Conservation (phyloP, 2,329 filamentous ascomycete species). For the Penicillium sp. region DNA sequence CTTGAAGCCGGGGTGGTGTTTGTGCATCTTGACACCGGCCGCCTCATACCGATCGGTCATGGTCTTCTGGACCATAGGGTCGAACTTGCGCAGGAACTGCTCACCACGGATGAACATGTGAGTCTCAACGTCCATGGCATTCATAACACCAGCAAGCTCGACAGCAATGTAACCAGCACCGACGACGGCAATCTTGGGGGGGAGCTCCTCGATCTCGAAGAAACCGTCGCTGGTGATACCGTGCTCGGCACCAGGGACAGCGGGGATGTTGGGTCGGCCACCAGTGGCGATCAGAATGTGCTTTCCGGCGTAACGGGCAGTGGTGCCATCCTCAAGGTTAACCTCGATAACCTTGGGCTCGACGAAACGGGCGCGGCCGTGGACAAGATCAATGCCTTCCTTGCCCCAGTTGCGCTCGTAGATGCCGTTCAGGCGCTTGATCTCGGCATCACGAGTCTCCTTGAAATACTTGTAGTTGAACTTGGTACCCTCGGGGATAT, state of each 20-base stretch:
- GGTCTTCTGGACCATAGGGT: constrained; percentile 54
- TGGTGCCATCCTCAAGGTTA: constrained; percentile 40
- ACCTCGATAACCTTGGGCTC: constrained; percentile 48
- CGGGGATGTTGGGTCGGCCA: constrained; percentile 46
- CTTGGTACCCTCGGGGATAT: constrained; percentile 43
- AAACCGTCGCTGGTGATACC: constrained; percentile 55
- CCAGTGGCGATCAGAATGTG: constrained; percentile 53
- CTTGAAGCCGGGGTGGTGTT: constrained; percentile 47
- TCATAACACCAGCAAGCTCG: constrained; percentile 52
- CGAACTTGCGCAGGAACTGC: constrained; percentile 52
- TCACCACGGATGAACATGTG: constrained; percentile 53
- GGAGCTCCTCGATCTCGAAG: constrained; percentile 52
- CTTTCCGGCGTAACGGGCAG: constrained; percentile 42
- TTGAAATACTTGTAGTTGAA: constrained; percentile 51
- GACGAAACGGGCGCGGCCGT: constrained; percentile 49
- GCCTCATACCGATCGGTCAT: constrained; percentile 54
- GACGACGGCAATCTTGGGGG: constrained; percentile 51
- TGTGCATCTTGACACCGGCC: constrained; percentile 50
- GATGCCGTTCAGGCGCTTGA: constrained; percentile 47
- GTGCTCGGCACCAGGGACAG: constrained; percentile 47
- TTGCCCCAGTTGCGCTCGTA: constrained; percentile 53
- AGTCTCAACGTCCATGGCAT: constrained; percentile 50
- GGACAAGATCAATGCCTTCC: constrained; percentile 53
- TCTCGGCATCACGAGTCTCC: constrained; percentile 46
- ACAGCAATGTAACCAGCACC: constrained; percentile 55